A percentile compares a stretch with the other conserved stretches of the same genome.
phyloP scores from a whole-genome alignment of 257 asterid species.

The Anisodus acutangulus region DNA sequence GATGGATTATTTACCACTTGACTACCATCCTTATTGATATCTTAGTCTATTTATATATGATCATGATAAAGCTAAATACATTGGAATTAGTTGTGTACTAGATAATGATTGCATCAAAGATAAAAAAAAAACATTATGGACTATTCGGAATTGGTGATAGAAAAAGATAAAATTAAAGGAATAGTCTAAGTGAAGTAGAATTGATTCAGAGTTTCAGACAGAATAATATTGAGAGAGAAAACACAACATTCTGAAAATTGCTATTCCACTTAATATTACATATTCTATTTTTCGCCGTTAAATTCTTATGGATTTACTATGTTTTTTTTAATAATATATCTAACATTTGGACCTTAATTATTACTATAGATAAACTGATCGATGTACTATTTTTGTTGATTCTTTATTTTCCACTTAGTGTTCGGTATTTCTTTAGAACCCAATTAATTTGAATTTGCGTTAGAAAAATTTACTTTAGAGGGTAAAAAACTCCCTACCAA shows the following conservation, averaged over 20 bases:
- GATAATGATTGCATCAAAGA: not conserved
- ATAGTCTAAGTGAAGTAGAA: not conserved
- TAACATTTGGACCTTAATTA: not conserved
- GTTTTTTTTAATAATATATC: not conserved
- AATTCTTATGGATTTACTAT: not conserved
- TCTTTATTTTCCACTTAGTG: too few species aligned
- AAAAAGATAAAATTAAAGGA: not conserved
- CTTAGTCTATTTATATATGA: not conserved
- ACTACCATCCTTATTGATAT: too few species aligned
- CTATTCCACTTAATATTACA: not conserved
- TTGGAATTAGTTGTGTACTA: not conserved
- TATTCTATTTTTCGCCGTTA: not conserved
- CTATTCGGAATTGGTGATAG: too few species aligned
- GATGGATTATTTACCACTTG: too few species aligned
- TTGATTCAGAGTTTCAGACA: not conserved
- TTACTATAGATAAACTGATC: not conserved
- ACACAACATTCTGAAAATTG: not conserved
- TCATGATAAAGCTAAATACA: not conserved
- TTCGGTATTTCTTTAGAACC: not conserved
- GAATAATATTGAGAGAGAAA: not conserved
- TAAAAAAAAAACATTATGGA: not conserved
- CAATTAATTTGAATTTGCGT: fast-evolving
- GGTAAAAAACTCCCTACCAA: not conserved
- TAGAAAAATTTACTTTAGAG: too few species aligned
- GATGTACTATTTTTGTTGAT: too few species aligned